These are phyloP conservation scores for Ophiocordyceps camponoti-rufipedis DNA, from an alignment of 2,329 filamentous ascomycete genomes.

Conservation along the genomic window DNA sequence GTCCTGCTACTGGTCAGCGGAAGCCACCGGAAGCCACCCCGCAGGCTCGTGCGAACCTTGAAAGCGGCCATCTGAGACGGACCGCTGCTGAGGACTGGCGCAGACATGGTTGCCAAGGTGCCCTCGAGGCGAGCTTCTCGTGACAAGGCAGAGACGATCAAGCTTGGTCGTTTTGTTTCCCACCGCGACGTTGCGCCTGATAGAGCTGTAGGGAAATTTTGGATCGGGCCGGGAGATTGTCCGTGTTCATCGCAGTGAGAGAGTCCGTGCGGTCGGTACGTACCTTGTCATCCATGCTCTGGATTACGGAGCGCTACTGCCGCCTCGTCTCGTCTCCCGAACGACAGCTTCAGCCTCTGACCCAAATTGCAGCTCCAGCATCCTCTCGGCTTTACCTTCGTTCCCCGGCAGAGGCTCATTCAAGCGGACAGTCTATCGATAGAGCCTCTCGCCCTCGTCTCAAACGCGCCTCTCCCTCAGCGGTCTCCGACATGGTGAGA, in stretches of 20 bases:
- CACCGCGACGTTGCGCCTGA: conserved; percentile 10
- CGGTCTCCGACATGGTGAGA: conserved; percentile 24
- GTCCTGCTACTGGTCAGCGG: conserved; percentile 31
- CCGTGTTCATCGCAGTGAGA: conserved; percentile 11
- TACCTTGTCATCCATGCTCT: no score
- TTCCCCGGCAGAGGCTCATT: neutral
- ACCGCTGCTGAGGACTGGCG: conserved; percentile 18
- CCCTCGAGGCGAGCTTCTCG: conserved; percentile 3
- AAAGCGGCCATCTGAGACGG: conserved; percentile 34
- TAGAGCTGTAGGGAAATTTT: conserved; percentile 18
- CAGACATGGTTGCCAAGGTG: conserved; percentile 19
- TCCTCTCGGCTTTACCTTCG: neutral
- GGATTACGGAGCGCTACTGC: neutral
- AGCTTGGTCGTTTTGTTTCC: conserved; percentile 9
- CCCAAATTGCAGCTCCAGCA: neutral
- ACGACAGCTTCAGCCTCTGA: neutral
- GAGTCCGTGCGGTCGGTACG: neutral
- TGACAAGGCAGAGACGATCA: no score
- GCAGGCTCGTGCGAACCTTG: conserved; percentile 23
- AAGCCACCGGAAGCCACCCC: conserved; percentile 15
- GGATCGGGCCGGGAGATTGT: conserved; percentile 20
- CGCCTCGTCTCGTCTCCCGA: neutral
- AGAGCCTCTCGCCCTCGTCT: conserved; percentile 1
- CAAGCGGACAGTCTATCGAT: neutral
- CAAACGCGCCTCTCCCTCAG: conserved; percentile 7